Evolutionary conservation across 345 rosid species (phyloP).

Genomic region (Mallotus nudiflorus): DNA sequence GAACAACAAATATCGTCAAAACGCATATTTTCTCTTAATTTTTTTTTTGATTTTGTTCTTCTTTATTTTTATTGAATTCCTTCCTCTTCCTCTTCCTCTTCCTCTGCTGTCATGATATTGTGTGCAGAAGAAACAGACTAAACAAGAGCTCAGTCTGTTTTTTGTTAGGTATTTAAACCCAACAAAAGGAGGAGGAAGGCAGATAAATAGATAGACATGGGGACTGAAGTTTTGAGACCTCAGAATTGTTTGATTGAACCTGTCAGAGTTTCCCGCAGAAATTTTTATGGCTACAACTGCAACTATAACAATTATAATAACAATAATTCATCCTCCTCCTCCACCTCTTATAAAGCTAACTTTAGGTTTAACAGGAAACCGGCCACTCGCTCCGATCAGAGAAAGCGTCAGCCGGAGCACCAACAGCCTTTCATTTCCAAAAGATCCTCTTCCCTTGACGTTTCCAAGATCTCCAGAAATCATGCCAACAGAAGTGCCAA

Average conservation of each 20-base stretch:
- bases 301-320: background rate
- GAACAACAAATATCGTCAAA: no score
- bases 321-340: background rate
- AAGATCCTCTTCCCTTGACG: slow-evolving; percentile 39
- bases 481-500: background rate
- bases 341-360: slow-evolving; percentile 3
- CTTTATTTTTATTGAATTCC: accelerated
- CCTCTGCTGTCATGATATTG: no score
- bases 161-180: no score
- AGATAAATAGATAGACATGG: no score
- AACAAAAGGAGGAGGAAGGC: no score
- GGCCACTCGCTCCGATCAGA: slow-evolving; percentile 30
- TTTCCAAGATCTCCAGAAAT: slow-evolving; percentile 29
- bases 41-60: background rate
- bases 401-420: slow-evolving; percentile 42
- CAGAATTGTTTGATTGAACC: slow-evolving; percentile 58
- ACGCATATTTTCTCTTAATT: no score
- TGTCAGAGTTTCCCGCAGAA: slow-evolving; percentile 52
- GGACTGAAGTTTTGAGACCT: slow-evolving; percentile 75
- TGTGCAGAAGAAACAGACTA: no score
- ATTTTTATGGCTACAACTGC: slow-evolving; percentile 13
- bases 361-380: slow-evolving; percentile 44
- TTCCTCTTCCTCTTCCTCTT: background rate
- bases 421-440: slow-evolving; percentile 25
- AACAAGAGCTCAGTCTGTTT: no score